Conservation (phyloP, 1,139 yeast genomes). For the Debaryomyces subglobosus region DNA sequence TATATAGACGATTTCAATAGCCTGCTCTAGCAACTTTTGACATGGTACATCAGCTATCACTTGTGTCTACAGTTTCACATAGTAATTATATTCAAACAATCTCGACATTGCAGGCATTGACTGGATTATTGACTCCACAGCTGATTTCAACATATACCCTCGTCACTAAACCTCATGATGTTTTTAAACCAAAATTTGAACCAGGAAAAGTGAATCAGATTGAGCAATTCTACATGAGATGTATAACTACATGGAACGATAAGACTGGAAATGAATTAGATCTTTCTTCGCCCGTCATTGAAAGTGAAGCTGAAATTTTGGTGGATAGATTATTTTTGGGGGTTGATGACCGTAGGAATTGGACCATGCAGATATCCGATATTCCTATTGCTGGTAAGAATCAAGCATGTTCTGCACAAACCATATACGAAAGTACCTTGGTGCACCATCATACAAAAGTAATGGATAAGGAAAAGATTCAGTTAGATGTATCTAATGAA, state of each 20-base stretch:
- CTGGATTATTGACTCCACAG: conserved; percentile 45
- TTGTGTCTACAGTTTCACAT: conserved; percentile 47
- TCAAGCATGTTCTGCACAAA: conserved; percentile 63
- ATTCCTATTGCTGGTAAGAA: conserved; percentile 87
- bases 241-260: conserved; percentile 47
- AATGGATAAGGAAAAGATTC: conserved; percentile 17
- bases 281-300: conserved; percentile 30
- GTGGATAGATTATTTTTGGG: conserved; percentile 36
- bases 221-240: conserved; percentile 50
- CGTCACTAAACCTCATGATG: conserved; percentile 44
- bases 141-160: conserved; percentile 47
- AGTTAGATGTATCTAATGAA: conserved; percentile 9
- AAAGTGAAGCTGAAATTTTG: conserved; percentile 21
- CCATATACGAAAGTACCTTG: conserved; percentile 69
- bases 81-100: conserved; percentile 45
- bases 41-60: conserved; percentile 50
- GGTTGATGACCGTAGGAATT: conserved; percentile 37
- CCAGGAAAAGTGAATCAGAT: conserved; percentile 55
- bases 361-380: conserved; percentile 76
- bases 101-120: conserved; percentile 48
- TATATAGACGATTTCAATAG: neutral
- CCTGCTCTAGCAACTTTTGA: neutral
- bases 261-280: conserved; percentile 26
- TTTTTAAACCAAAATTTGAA: conserved; percentile 50
- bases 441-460: conserved; percentile 45